phyloP scores from a whole-genome alignment of 2,329 filamentous ascomycete species.

The Colletotrichum acutatum region DNA sequence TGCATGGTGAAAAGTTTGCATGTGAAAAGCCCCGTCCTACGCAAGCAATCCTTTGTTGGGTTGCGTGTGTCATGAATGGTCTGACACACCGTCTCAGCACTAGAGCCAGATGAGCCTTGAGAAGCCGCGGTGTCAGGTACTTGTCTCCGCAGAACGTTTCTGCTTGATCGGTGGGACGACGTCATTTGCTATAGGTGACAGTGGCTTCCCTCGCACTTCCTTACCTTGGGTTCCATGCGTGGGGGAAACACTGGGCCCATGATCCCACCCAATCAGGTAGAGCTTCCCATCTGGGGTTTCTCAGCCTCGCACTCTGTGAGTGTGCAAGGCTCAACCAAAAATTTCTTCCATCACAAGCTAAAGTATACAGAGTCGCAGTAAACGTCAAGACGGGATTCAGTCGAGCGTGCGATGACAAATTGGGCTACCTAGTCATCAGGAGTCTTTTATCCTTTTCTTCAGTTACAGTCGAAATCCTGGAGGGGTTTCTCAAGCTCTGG shows the following conservation, averaged over 20 bases:
- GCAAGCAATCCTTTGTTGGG: not conserved
- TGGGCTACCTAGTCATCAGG: not conserved
- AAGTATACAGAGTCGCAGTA: not conserved
- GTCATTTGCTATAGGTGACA: slow-evolving; percentile 12
- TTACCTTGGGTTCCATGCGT: not conserved
- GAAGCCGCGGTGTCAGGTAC: not conserved
- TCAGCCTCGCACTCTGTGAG: slow-evolving; percentile 21
- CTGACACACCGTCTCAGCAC: slow-evolving; percentile 24
- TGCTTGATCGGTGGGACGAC: slow-evolving; percentile 9
- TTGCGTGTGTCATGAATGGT: slow-evolving; percentile 7
- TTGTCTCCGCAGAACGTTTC: not conserved
- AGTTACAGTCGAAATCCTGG: slow-evolving; percentile 24
- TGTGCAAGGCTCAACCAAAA: slow-evolving; percentile 21
- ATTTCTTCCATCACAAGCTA: not conserved
- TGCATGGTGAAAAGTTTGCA: not conserved
- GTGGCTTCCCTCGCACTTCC: not conserved
- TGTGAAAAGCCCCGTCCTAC: not conserved
- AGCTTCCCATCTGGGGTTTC: not conserved
- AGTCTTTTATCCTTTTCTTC: not conserved
- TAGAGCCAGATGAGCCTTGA: slow-evolving; percentile 7
- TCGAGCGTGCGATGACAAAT: not conserved
- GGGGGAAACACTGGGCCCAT: slow-evolving; percentile 1
- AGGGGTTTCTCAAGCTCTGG: slow-evolving; percentile 21
- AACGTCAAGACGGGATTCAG: not conserved
- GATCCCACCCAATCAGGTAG: slow-evolving; percentile 26